Evolutionary conservation across 257 asterid genomes (phyloP), one percentile per base, ranked within the genome.

Genomic region (Nicotiana noctiflora): DNA sequence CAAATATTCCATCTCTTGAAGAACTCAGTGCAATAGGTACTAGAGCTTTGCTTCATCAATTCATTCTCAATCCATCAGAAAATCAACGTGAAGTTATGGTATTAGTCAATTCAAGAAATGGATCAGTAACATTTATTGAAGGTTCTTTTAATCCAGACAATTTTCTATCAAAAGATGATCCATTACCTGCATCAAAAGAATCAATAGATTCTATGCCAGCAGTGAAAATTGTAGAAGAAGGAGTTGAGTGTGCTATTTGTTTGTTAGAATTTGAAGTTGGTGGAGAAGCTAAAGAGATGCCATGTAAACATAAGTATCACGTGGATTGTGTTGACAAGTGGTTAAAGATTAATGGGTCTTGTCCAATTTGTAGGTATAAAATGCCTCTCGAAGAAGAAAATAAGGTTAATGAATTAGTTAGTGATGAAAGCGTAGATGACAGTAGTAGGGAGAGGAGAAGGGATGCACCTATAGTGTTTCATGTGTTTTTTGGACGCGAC

Each of bases 231-330:
- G 23, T 37, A 40, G 94, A 88, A 10, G 75, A 70, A 13, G 95
- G 87, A 25, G 18, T 23, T 74, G 92, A 91, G 77, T 92, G 97
- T 60, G 77, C 91, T 62, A 88, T 92, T 49, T 92, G 97, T 81
- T 81, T 92, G 21, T 15, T 84, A 14, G 94, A 88, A 81, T 89
- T 80, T 75, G 88, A 81, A 23, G 77, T 60, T 59, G 84, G 81
- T 2, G 87, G 53, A n/a, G 79, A 61, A 40, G 89, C 82, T 17
- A 88, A 84, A 17, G 87, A 88, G 77, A 84, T 88, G 89, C 86
- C 89, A 10, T 88, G 91, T 75, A 86, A 82, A 65, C 91, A 88
- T 18, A 82, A 19, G 78, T 88, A 63, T 74, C 91, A 88, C 44
- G 5, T 75, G 12, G 81, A 49, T 55, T 88, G 91, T 25, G 82